Evolutionary conservation across 352 stramenopile species (phyloP), one percentile per base, ranked within the genome.

Genomic region (Pythium coloratum): DNA sequence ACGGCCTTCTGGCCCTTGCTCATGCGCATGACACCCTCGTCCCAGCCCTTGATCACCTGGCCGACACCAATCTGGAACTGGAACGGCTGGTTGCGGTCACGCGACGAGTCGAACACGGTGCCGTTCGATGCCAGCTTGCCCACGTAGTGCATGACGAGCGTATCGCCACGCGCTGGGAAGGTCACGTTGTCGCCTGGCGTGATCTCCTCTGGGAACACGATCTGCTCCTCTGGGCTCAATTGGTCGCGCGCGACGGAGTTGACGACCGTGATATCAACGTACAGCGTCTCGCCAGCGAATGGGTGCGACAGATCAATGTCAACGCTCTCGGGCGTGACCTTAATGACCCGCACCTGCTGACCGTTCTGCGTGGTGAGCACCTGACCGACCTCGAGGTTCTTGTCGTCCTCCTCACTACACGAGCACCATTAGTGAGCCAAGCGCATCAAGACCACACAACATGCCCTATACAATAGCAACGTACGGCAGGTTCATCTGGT

Each of bases 1-100:
- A 88, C 83, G 0, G 95, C 91, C 67, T 93, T 96, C 80, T 98
- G 92, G 30, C 96, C 95, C 55, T 98, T 89, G 63, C 81, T 97
- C 96, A 99, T 98, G 74, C 92, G 78, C 77, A 97, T 82, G 30
- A 99, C 94, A 20, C 95, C 88, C 67, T 98, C 91, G 72, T 98
- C 95, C 95, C 94, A 99, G 49, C 95, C 95, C 67, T 94, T 85
- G 75, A 99, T 98, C 13, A 98, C 94, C 70, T 97, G 84, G 9
- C 84, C 86, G 13, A 89, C 76, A 38, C 85, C 85, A 51, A 95
- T 88, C 54, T 82, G 75, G 72, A 95, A 95, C 70, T 89, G 72
- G 72, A 95, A 95, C 16, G 87, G 87, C 72, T 89, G 70, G 5
- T 77, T 81, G 51, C 87, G 84, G 62, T 88, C 76, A 42, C 69